A percentile compares a stretch with the other conserved stretches of the same genome.
phyloP scores from a whole-genome alignment of 495 filamentous ascomycete genomes.

The Talaromyces nanjingensis region DNA sequence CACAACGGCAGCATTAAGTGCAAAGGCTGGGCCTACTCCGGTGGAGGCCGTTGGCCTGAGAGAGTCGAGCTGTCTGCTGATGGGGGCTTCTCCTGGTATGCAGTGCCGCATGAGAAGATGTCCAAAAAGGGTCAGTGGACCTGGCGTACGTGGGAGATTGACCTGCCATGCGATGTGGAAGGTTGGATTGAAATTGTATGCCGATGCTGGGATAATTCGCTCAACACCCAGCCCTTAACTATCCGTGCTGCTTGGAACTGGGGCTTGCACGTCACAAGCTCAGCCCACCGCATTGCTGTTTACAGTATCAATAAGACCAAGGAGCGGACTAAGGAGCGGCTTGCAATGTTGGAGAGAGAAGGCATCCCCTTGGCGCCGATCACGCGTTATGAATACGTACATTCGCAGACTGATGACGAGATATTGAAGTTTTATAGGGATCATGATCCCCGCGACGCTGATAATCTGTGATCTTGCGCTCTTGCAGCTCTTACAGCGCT shows the following conservation, averaged over 20 bases:
- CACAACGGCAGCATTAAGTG: conserved; percentile 28
- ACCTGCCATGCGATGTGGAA: conserved; percentile 34
- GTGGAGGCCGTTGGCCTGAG: conserved; percentile 38
- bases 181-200: conserved; percentile 38
- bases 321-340: conserved; percentile 36
- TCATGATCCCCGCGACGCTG: conserved; percentile 44
- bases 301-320: conserved; percentile 55
- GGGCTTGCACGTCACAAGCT: conserved; percentile 62
- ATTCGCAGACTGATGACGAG: conserved; percentile 37
- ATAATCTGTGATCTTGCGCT: conserved; percentile 17
- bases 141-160: conserved; percentile 34
- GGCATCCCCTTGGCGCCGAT: conserved; percentile 42
- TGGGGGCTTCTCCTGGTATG: conserved; percentile 35
- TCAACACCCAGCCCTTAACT: conserved; percentile 35
- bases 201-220: conserved; percentile 35
- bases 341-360: conserved; percentile 42
- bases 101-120: conserved; percentile 22
- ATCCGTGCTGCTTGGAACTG: conserved; percentile 44
- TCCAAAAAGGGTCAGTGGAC: conserved; percentile 30
- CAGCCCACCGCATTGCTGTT: conserved; percentile 54
- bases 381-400: conserved; percentile 41
- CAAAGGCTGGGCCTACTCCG: conserved; percentile 41
- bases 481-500: background rate
- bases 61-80: conserved; percentile 39
- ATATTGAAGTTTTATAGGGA: conserved; percentile 38